Conservation (phyloP, 257 asterid species). For the Solanum etuberosum region DNA sequence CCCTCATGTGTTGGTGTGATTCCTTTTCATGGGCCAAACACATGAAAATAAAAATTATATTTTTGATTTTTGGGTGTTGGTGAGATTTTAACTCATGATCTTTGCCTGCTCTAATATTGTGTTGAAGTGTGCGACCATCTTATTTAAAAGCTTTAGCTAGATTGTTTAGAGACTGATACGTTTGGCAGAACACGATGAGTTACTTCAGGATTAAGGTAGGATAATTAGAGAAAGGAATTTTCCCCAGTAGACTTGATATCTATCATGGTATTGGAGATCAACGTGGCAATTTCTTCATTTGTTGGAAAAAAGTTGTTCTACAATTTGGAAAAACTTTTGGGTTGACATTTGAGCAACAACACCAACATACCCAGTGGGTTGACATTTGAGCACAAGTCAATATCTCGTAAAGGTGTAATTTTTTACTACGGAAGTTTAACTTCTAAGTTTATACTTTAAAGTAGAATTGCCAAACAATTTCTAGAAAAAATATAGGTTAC, state of each 20-base stretch:
- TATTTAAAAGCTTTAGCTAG: conserved; percentile 31
- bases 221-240: conserved; percentile 20
- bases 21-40: neutral
- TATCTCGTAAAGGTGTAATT: neutral
- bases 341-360: conserved; percentile 32
- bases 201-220: conserved; percentile 30
- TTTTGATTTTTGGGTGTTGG: neutral
- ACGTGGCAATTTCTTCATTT: conserved; percentile 33
- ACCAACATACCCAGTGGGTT: neutral
- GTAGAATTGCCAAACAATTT: neutral
- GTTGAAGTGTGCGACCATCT: neutral
- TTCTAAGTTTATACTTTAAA: neutral
- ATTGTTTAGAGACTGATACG: conserved; percentile 31
- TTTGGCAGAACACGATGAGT: conserved; percentile 52
- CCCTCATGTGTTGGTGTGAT: neutral
- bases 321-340: conserved; percentile 22
- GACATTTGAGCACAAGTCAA: conserved; percentile 24
- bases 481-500: neutral
- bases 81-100: neutral
- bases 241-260: conserved; percentile 11
- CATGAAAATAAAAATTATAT: neutral
- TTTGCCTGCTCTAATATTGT: neutral
- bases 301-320: conserved; percentile 27
- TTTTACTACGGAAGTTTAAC: neutral
- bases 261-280: conserved; percentile 40